Conservation (phyloP, 2,329 filamentous ascomycete genomes). For the Lachnellula hyalina region DNA sequence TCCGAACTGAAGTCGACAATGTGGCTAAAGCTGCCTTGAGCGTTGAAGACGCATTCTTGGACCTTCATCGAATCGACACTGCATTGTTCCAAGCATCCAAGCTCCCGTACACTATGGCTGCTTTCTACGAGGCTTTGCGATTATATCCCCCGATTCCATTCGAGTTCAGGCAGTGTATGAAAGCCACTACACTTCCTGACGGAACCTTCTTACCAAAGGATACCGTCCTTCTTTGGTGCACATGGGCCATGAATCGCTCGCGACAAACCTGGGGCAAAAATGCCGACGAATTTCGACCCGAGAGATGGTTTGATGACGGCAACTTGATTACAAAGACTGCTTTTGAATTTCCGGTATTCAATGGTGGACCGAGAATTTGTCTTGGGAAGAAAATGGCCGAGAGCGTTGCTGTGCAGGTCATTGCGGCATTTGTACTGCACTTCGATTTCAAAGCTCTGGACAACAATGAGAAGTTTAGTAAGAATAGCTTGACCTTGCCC, state of each 20-base stretch:
- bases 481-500: conserved; percentile 57
- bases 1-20: conserved; percentile 39
- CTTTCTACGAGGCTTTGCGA: conserved; percentile 57
- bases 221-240: conserved; percentile 56
- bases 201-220: conserved; percentile 50
- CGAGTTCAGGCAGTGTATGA: conserved; percentile 56
- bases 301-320: conserved; percentile 48
- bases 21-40: neutral
- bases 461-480: conserved; percentile 45
- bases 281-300: conserved; percentile 50
- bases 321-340: conserved; percentile 41
- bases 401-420: conserved; percentile 50
- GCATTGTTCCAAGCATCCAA: conserved; percentile 26
- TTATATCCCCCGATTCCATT: conserved; percentile 61
- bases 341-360: conserved; percentile 59
- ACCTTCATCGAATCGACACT: conserved; percentile 12
- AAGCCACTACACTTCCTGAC: conserved; percentile 50
- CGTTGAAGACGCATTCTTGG: conserved; percentile 10
- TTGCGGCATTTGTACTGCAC: conserved; percentile 42
- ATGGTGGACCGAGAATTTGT: conserved; percentile 56
- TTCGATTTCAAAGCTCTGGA: conserved; percentile 47
- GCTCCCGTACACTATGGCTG: conserved; percentile 54
- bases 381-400: conserved; percentile 63
- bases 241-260: conserved; percentile 60
- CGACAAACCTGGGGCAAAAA: conserved; percentile 50